These are phyloP conservation scores for Fusarium sp. DNA, from an alignment of 2,329 filamentous ascomycete genomes.

Conservation along the genomic window DNA sequence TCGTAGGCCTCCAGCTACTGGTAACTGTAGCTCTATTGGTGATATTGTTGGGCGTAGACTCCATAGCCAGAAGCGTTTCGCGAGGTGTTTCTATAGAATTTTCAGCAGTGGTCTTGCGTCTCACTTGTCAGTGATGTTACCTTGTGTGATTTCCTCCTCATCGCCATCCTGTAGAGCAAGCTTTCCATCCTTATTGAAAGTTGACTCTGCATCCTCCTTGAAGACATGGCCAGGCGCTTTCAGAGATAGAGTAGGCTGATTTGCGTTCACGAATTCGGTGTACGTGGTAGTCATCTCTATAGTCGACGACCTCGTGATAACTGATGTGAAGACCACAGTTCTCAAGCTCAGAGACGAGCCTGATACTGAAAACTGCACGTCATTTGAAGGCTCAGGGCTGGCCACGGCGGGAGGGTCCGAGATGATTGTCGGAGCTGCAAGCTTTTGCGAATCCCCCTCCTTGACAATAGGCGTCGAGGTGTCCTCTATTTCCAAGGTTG, in stretches of 20 bases:
- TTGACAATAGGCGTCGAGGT: slow-evolving; percentile 4
- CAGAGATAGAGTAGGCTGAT: slow-evolving; percentile 11
- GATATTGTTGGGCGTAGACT: background rate
- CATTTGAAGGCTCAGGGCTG: background rate
- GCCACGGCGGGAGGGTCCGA: background rate
- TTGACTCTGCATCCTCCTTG: slow-evolving; percentile 22
- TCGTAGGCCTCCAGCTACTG: slow-evolving; percentile 8
- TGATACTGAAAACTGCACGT: background rate
- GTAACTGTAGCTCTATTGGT: background rate
- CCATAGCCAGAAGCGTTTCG: background rate
- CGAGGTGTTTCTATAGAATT: slow-evolving; percentile 8
- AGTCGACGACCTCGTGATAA: slow-evolving; percentile 40
- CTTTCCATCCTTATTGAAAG: slow-evolving; percentile 17
- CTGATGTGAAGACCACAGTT: slow-evolving; percentile 40
- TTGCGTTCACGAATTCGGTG: slow-evolving; percentile 30
- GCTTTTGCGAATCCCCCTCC: slow-evolving; percentile 3
- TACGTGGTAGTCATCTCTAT: slow-evolving; percentile 28
- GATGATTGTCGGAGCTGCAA: slow-evolving; percentile 1
- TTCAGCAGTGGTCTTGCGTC: background rate
- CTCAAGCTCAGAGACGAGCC: slow-evolving; percentile 13
- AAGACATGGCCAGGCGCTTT: slow-evolving; percentile 28
- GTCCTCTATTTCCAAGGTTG: slow-evolving; percentile 7
- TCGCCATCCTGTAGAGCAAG: slow-evolving; percentile 4
- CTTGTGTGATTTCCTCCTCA: background rate
- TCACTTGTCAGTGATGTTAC: background rate